Percentiles rank a stretch among this genome's conserved stretches.
Conservation (phyloP, 2,329 filamentous ascomycete species). For the Malbranchea zuffiana region DNA sequence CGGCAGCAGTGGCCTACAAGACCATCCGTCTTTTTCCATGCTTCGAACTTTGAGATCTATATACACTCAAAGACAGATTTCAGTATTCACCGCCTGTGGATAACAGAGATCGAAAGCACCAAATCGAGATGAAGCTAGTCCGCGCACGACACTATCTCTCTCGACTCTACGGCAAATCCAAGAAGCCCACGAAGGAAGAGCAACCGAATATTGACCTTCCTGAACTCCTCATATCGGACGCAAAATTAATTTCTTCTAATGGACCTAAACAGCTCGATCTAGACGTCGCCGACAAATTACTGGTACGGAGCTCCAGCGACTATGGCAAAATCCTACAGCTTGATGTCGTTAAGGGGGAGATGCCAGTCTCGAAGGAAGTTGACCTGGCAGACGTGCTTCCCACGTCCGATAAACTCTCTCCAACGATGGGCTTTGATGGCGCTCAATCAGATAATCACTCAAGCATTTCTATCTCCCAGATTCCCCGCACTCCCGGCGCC, state of each 20-base stretch:
- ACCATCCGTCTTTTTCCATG: too few relatives aligned
- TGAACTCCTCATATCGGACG: neutral
- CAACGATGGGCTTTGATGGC: too few relatives aligned
- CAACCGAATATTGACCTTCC: neutral
- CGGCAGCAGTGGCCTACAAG: too few relatives aligned
- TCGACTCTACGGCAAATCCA: conserved; percentile 11
- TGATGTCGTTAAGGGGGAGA: neutral
- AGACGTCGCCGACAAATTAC: conserved; percentile 4
- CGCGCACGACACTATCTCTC: conserved; percentile 14
- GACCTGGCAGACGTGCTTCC: too few relatives aligned
- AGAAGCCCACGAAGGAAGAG: neutral
- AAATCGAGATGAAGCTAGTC: conserved; percentile 10
- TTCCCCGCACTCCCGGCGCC: neutral
- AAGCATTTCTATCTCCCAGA: neutral
- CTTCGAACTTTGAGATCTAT: too few relatives aligned
- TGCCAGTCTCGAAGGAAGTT: too few relatives aligned
- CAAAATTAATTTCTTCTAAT: neutral
- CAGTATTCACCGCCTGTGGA: too few relatives aligned
- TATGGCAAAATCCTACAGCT: neutral
- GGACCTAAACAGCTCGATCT: conserved; percentile 1
- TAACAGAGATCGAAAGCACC: too few relatives aligned
- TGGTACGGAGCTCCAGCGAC: conserved; percentile 5
- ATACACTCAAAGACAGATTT: too few relatives aligned
- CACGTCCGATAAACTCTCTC: too few relatives aligned
- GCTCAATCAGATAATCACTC: too few relatives aligned